phyloP scores from a whole-genome alignment of 352 stramenopile genomes.

The Nothophytophthora sp. region DNA sequence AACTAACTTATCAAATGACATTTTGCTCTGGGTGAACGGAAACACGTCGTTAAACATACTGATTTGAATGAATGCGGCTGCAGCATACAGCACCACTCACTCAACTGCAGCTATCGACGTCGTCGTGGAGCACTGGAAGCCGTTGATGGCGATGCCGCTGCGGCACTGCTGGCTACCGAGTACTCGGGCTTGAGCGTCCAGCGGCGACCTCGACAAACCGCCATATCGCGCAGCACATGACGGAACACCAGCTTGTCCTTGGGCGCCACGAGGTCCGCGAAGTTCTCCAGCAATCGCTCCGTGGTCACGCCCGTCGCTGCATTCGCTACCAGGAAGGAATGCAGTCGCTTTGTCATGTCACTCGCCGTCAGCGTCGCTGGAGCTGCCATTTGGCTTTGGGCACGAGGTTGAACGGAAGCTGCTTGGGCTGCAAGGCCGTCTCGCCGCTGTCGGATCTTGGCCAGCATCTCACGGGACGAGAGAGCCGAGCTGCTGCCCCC shows the following conservation, averaged over 20 bases:
- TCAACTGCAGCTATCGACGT: no score
- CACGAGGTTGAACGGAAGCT: background rate
- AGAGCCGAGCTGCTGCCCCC: slow-evolving; percentile 21
- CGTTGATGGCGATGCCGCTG: no score
- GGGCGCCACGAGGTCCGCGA: slow-evolving; percentile 78
- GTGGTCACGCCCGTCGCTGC: slow-evolving; percentile 75
- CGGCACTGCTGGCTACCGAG: no score
- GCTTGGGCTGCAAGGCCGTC: slow-evolving; percentile 20
- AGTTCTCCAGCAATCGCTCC: slow-evolving; percentile 88
- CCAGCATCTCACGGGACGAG: slow-evolving; percentile 72
- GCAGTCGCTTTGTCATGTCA: slow-evolving; percentile 76
- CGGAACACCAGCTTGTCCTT: slow-evolving; percentile 90
- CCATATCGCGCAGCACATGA: slow-evolving; percentile 84
- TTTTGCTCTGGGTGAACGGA: no score
- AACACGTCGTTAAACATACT: no score
- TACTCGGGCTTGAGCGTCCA: slow-evolving; percentile 81
- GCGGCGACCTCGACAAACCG: slow-evolving; percentile 58
- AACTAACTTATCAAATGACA: no score
- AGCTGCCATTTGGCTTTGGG: slow-evolving; percentile 1
- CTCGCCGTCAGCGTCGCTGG: slow-evolving; percentile 30
- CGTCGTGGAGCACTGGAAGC: no score
- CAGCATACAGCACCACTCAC: no score
- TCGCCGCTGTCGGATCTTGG: slow-evolving; percentile 44
- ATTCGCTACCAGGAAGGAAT: slow-evolving; percentile 73
- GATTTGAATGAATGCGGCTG: no score